Evolutionary conservation across 73 alveolate genomes (phyloP), one percentile per base, ranked within the genome.

Genomic region (Stentor roeselii): DNA sequence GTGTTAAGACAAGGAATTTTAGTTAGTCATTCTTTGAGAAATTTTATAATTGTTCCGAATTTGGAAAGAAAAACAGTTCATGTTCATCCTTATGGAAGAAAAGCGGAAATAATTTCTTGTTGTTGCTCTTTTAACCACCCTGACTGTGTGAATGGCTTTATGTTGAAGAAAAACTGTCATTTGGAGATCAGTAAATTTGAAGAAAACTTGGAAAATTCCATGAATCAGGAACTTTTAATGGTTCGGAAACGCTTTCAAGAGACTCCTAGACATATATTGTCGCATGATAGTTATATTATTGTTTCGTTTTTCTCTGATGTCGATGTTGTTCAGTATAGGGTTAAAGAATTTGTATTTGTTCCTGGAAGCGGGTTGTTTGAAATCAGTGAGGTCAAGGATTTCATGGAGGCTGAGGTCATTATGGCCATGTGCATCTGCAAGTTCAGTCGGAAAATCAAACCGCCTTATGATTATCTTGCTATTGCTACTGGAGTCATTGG

Each of bases 1-100:
- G n/a, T 32, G n/a, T 67, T 67, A 67, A 21, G 27, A 15, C 80
- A 67, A 67, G 80, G 80, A 67, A 67, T 67, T 34, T 67, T 67
- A 21, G 80, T 67, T 11, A 32, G 41, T 2, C 37, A 32, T 32
- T 27, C 27, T 21, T 30, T 32, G 1, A 67, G 34, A 14, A 67
- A 67, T 34, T 67, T 67, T 67, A 1, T n/a, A 40, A 40, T 67
- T 67, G 34, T 32, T 67, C 41, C 34, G 14, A 67, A 67, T 67
- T 27, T 11, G 37, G 80, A 67, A 34, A 67, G 80, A 67, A 32
- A 67, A 11, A 34, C 0, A 67, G 80, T 67, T 67, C 2, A 67
- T 67, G 37, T 67, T n/a, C 80, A 67, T 2, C 80, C 80, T 27
- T n/a, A 0, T 67, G 21, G 21, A 50, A 50, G 21, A 50, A 50